Evolutionary conservation across 2,329 filamentous ascomycete genomes (phyloP), one percentile per base, ranked within the genome.

Genomic region (Cladosporium sp.): DNA sequence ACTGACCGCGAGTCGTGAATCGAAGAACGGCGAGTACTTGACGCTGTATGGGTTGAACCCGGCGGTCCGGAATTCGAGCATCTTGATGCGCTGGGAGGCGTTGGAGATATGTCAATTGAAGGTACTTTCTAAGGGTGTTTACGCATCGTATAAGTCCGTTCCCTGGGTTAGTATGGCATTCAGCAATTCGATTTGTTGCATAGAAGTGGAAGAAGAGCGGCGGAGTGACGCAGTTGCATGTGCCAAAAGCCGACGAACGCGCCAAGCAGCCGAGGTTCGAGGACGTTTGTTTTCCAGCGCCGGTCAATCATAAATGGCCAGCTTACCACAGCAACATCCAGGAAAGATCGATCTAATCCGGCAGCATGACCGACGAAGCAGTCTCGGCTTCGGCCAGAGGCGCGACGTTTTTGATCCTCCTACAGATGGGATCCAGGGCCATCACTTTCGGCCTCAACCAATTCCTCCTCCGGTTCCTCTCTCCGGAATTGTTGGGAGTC

Each of bases 21-120:
- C 93, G 75, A 95, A 95, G 76, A 96, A 98, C 6, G 93, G 93
- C 52, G 92, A 97, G 78, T 97, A 98, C 74, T 96, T 95, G 72
- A 96, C 90, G 61, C 88, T 89, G 74, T 95, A 96, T 64, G 91
- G 91, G 71, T 97, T 95, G 79, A 83, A 97, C 65, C 93, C 93
- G 68, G 89, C 81, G 18, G 93, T 97, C 59, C 88, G 86, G 74
- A 88, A 97, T 73, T 96, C 90, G 63, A 97, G 85, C 90, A 97
- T 96, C 35, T 38, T 14, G 35, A 38, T 18, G 35, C 35, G 10
- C 16, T 14, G 10, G n/a, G n/a, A 7, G 16, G 35, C 8, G n/a
- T 38, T 2, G 16, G 35, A 16, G 4, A 9, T n/a, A 28, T 28
- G 22, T 28, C 7, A 28, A 28, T 5, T 28, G 22, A 28, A 28